Percentiles rank a stretch among this genome's conserved stretches.
Evolutionary conservation across 1,284 basidiomycete species (phyloP).

Genomic region (Apiotrichum laibachii): DNA sequence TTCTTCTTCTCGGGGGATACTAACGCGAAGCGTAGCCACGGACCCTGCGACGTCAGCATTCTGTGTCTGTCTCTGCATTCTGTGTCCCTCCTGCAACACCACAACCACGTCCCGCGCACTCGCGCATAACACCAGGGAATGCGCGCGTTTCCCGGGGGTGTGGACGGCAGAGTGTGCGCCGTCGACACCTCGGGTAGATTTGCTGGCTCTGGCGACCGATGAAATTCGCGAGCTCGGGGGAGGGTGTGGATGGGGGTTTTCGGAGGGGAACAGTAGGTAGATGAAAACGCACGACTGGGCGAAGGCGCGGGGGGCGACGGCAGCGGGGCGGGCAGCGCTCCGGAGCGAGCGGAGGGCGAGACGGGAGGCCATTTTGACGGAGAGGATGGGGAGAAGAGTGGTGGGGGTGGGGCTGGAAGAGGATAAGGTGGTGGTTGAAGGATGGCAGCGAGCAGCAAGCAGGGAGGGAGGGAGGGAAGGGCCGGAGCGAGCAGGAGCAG

Average conservation of each 20-base stretch:
- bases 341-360: slow-evolving; percentile 51
- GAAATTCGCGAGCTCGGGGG: too few species aligned
- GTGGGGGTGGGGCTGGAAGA: slow-evolving; percentile 15
- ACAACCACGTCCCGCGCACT: neutral
- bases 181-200: neutral
- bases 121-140: too few species aligned
- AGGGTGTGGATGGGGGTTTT: too few species aligned
- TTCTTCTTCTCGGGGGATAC: slow-evolving; percentile 16
- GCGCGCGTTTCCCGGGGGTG: neutral
- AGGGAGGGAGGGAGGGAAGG: slow-evolving; percentile 6
- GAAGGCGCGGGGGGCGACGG: slow-evolving; percentile 42
- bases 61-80: too few species aligned
- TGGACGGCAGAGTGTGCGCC: too few species aligned
- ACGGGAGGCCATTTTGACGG: slow-evolving; percentile 50
- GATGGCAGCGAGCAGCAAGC: slow-evolving; percentile 1
- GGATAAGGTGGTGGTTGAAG: slow-evolving; percentile 7
- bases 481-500: slow-evolving; percentile 3
- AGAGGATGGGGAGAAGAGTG: slow-evolving; percentile 18
- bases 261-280: neutral
- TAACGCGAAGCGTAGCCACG: slow-evolving; percentile 47
- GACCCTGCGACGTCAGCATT: slow-evolving; percentile 21
- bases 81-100: neutral
- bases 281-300: slow-evolving; percentile 32
- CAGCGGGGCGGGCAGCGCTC: slow-evolving; percentile 38
- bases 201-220: too few species aligned